Evolutionary conservation across 495 filamentous ascomycete genomes (phyloP).

Genomic region (Tirmania nivea): DNA sequence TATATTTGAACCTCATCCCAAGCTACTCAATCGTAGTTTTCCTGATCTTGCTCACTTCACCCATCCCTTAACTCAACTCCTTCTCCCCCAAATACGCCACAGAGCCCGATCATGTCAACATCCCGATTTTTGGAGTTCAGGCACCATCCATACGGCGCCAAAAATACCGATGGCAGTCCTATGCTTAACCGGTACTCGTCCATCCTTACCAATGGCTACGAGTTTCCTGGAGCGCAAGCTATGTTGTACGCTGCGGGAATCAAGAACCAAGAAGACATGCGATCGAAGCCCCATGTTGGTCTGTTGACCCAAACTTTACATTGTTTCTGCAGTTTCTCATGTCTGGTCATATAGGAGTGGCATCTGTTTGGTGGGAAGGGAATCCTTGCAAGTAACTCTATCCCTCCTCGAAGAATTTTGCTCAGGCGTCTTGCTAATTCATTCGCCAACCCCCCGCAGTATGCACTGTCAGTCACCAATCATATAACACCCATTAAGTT

Average conservation of each 20-base stretch:
- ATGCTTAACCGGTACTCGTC: slow-evolving; percentile 51
- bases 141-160: slow-evolving; percentile 20
- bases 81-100: too few species aligned
- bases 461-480: slow-evolving; percentile 15
- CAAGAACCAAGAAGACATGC: slow-evolving; percentile 64
- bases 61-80: too few species aligned
- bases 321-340: not conserved
- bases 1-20: too few species aligned
- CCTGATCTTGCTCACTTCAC: too few species aligned
- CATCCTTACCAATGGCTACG: slow-evolving; percentile 58
- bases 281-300: slow-evolving; percentile 76
- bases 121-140: slow-evolving; percentile 18
- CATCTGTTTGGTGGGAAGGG: slow-evolving; percentile 95
- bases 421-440: not conserved
- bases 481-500: slow-evolving; percentile 8
- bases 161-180: slow-evolving; percentile 36
- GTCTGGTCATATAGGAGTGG: slow-evolving; percentile 24
- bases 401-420: not conserved
- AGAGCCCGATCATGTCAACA: not conserved
- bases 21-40: too few species aligned
- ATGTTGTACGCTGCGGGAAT: slow-evolving; percentile 94
- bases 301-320: slow-evolving; percentile 15
- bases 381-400: slow-evolving; percentile 54
- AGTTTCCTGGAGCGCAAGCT: slow-evolving; percentile 87
- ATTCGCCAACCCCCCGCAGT: slow-evolving; percentile 7